Evolutionary conservation across 805 yeast species (phyloP), one percentile per base, ranked within the genome.

Genomic region (Limtongozyma cylindracea): DNA sequence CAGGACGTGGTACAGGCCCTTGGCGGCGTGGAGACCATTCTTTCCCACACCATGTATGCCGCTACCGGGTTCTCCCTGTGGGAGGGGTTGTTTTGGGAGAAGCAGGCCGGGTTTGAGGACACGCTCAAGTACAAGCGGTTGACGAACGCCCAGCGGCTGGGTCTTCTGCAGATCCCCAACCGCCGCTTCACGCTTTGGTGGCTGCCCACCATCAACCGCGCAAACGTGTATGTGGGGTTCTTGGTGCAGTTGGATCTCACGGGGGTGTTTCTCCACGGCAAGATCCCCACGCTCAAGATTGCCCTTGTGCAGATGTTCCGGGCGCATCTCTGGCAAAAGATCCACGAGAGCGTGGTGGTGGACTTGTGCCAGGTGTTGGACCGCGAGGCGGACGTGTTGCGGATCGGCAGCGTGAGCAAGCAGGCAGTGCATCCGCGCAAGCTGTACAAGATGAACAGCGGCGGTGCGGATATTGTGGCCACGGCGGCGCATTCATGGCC

Each of bases 51-150:
- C 0, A 45, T 88, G 20, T 88, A 88, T 52, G 78, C 74, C 39
- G 99, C 91, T 8, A 88, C 99, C 2, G 99, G 98, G 0, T 88
- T 88, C 38, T 91, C 74, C 32, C 74, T 91, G 6, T 88, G 98
- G 98, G 99, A 88, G 48, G 96, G 98, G 4, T 50, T 88, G 13
- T 88, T 88, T 44, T 88, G 99, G 99, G 98, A 88, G 38, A 82
- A 82, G 39, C 91, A 91, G 0, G 69, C 92, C 13, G 98, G 98
- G 0, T 88, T 82, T 40, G 99, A 88, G 43, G 98, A 88, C 35
- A 73, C 93, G 0, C 60, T 88, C 61, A 84, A 82, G 40, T 76
- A 80, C 45, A 80, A 82, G 43, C 88, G 84, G 39, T 57, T 88
- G 32, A 88, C 99, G 1, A 84, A 84, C 45, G 99, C 99, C 2